Percentiles rank a stretch among this genome's conserved stretches.
These are phyloP conservation scores for Komagataea norvegica DNA, from an alignment of 1,139 yeast genomes.

Conservation along the genomic window DNA sequence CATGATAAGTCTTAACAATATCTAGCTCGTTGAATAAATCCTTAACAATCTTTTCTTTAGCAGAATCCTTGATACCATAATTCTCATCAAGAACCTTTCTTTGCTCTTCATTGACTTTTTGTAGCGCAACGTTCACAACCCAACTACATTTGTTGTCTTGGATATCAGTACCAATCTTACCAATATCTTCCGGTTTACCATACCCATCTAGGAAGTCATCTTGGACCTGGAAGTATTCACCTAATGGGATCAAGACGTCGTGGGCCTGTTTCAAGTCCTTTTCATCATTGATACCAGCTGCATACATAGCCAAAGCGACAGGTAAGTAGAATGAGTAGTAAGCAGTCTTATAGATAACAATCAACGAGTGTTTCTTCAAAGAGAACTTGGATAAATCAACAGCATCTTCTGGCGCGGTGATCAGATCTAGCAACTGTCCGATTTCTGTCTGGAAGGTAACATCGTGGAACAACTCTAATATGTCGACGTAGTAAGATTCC, in stretches of 20 bases:
- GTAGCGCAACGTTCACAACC: slow-evolving; percentile 91
- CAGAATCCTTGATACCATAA: slow-evolving; percentile 80
- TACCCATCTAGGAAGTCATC: slow-evolving; percentile 97
- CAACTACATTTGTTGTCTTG: slow-evolving; percentile 98
- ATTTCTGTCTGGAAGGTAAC: slow-evolving; percentile 96
- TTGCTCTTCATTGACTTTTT: slow-evolving; percentile 74
- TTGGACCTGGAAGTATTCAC: slow-evolving; percentile 98
- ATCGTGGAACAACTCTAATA: slow-evolving; percentile 88
- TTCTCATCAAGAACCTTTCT: slow-evolving; percentile 76
- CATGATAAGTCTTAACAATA: slow-evolving; percentile 64
- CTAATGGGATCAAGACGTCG: slow-evolving; percentile 87
- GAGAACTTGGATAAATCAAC: slow-evolving; percentile 88
- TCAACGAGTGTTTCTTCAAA: slow-evolving; percentile 85
- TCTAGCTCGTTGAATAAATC: slow-evolving; percentile 69
- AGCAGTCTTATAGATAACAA: slow-evolving; percentile 95
- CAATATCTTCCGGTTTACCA: slow-evolving; percentile 96
- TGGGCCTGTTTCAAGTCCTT: slow-evolving; percentile 82
- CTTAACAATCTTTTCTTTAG: slow-evolving; percentile 68
- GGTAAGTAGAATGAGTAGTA: slow-evolving; percentile 97
- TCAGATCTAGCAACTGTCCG: slow-evolving; percentile 91
- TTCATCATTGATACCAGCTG: slow-evolving; percentile 71
- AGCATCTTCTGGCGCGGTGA: slow-evolving; percentile 94
- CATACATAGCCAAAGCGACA: slow-evolving; percentile 93
- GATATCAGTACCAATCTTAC: slow-evolving; percentile 98
- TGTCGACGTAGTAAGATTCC: slow-evolving; percentile 81